These are phyloP conservation scores for Pisolithus microcarpus DNA, from an alignment of 768 basidiomycete genomes.

Conservation along the genomic window DNA sequence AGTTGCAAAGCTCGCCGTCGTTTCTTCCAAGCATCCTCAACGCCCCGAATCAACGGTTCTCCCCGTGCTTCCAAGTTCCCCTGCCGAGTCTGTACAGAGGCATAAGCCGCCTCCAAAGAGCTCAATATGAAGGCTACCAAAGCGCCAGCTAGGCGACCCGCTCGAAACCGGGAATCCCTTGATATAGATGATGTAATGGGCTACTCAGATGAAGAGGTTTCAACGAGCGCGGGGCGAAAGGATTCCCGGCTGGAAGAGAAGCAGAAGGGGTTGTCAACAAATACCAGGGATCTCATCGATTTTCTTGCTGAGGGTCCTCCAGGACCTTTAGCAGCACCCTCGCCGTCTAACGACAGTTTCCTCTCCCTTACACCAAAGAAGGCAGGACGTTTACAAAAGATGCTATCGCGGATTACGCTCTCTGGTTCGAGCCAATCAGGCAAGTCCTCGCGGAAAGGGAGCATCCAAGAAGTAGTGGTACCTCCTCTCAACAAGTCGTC, in stretches of 20 bases:
- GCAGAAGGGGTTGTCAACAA: slow-evolving; percentile 35
- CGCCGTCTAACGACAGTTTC: slow-evolving; percentile 31
- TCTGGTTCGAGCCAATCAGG: slow-evolving; percentile 25
- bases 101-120: slow-evolving; percentile 20
- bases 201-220: slow-evolving; percentile 56
- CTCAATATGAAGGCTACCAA: slow-evolving; percentile 22
- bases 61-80: slow-evolving; percentile 19
- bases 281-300: slow-evolving; percentile 45
- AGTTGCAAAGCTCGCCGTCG: slow-evolving; percentile 3
- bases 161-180: slow-evolving; percentile 57
- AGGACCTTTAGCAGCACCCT: slow-evolving; percentile 21
- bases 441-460: slow-evolving; percentile 29
- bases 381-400: slow-evolving; percentile 63
- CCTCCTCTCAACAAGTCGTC: slow-evolving; percentile 25
- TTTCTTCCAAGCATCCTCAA: slow-evolving; percentile 22
- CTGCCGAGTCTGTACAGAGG: slow-evolving; percentile 16
- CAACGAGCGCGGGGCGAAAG: slow-evolving; percentile 21
- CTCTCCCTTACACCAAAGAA: slow-evolving; percentile 40
- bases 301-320: slow-evolving; percentile 55
- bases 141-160: slow-evolving; percentile 37
- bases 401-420: slow-evolving; percentile 73
- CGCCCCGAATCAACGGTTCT: slow-evolving; percentile 24
- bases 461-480: slow-evolving; percentile 11
- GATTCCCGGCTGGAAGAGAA: slow-evolving; percentile 35
- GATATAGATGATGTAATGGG: slow-evolving; percentile 73